Evolutionary conservation across 495 filamentous ascomycete species (phyloP).

Genomic region (Margaritispora aquatica): DNA sequence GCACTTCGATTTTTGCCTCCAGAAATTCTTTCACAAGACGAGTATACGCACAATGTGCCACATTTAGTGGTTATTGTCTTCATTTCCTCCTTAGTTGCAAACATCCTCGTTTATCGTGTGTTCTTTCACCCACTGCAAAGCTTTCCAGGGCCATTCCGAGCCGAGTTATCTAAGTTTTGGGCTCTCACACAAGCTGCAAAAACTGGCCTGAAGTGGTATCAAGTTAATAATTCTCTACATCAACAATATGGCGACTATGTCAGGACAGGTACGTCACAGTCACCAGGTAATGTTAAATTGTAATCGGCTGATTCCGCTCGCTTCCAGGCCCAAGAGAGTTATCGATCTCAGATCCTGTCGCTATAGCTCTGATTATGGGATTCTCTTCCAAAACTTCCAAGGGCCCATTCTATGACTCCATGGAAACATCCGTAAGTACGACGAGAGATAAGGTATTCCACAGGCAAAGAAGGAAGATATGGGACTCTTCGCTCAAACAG

Average conservation of each 20-base stretch:
- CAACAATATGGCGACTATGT: conserved; percentile 14
- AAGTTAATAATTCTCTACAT: not conserved
- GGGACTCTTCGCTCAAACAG: conserved; percentile 8
- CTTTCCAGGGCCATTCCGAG: conserved; percentile 38
- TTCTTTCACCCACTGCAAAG: conserved; percentile 41
- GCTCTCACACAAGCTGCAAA: conserved; percentile 1
- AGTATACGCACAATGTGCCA: not conserved
- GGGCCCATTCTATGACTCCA: conserved; percentile 10
- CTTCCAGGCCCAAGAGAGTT: conserved; percentile 5
- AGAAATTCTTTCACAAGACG: not conserved
- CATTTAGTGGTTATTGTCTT: not conserved
- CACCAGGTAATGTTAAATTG: not conserved
- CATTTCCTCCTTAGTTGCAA: conserved; percentile 2
- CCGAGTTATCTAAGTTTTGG: conserved; percentile 13
- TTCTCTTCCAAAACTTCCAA: not conserved
- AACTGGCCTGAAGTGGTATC: conserved; percentile 8
- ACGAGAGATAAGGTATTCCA: conserved; percentile 1
- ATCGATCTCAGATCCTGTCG: conserved; percentile 1
- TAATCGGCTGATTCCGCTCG: too few species aligned
- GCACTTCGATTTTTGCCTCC: not conserved
- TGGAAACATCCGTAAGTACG: conserved; percentile 3
- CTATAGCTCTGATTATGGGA: not conserved
- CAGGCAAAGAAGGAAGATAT: conserved; percentile 5
- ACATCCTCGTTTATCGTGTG: conserved; percentile 34
- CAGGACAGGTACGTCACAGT: conserved; percentile 4